Conservation (phyloP, 2,329 filamentous ascomycete species). For the Aspergillus thermomutatus region DNA sequence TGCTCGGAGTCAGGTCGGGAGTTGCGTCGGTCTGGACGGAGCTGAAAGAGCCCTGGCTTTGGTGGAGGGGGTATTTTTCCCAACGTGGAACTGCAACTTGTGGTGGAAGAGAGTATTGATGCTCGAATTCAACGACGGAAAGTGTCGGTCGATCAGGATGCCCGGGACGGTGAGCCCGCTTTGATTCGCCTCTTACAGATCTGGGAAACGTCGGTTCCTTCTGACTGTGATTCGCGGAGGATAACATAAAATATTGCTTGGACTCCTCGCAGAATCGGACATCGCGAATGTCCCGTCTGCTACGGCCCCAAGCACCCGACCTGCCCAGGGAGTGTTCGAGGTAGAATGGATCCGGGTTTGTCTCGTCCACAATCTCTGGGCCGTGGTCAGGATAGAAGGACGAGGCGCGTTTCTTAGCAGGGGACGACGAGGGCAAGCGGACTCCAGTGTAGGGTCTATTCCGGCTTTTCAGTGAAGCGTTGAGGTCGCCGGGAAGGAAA, state of each 20-base stretch:
- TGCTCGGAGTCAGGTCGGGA: slow-evolving; percentile 38
- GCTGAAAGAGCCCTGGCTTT: slow-evolving; percentile 34
- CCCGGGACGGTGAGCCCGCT: slow-evolving; percentile 8
- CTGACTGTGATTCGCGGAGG: slow-evolving; percentile 18
- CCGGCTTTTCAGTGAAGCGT: slow-evolving; percentile 28
- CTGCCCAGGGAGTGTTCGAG: slow-evolving; percentile 34
- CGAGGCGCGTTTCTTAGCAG: slow-evolving; percentile 28
- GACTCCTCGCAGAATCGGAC: slow-evolving; percentile 28
- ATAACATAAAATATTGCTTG: slow-evolving; percentile 31
- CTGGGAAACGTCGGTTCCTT: slow-evolving; percentile 13
- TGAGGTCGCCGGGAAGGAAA: slow-evolving; percentile 32
- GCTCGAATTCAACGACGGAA: slow-evolving; percentile 30
- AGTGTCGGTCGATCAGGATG: slow-evolving; percentile 27
- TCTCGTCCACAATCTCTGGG: slow-evolving; percentile 28
- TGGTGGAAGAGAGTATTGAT: slow-evolving; percentile 27
- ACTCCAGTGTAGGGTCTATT: slow-evolving; percentile 32
- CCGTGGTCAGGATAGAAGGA: slow-evolving; percentile 28
- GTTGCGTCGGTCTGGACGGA: slow-evolving; percentile 31
- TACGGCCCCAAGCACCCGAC: slow-evolving; percentile 24
- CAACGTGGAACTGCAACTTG: slow-evolving; percentile 23
- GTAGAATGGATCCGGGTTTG: slow-evolving; percentile 38
- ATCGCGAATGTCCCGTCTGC: slow-evolving; percentile 28
- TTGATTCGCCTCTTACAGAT: slow-evolving; percentile 10
- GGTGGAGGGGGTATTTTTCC: slow-evolving; percentile 19
- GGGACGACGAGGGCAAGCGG: slow-evolving; percentile 25